phyloP scores from a whole-genome alignment of 306 rosid species.

The Pyrus pyrifolia region DNA sequence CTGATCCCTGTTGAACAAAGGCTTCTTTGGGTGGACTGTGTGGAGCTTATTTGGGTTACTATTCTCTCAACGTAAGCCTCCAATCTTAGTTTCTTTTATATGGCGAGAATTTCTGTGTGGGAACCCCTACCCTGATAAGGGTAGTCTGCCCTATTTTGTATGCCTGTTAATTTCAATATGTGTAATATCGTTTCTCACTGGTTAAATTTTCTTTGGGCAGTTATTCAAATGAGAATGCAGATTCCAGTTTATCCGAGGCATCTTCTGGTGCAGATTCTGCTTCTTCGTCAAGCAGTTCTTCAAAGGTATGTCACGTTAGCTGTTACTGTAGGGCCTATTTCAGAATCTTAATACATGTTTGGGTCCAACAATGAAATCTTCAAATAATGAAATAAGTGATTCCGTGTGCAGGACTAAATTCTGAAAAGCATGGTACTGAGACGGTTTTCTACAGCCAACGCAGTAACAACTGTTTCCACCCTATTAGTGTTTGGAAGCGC shows the following conservation, averaged over 20 bases:
- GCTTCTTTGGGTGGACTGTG: slow-evolving; percentile 96
- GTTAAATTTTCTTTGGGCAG: slow-evolving; percentile 21
- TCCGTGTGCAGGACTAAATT: slow-evolving; percentile 19
- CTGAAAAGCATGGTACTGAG: neutral
- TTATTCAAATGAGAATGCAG: slow-evolving; percentile 81
- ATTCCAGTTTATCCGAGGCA: slow-evolving; percentile 37
- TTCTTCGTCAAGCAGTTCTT: slow-evolving; percentile 35
- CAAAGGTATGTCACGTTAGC: slow-evolving; percentile 32
- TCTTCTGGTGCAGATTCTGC: slow-evolving; percentile 34
- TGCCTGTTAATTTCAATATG: neutral
- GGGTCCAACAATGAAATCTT: neutral
- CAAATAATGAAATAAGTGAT: neutral
- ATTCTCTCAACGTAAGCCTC: slow-evolving; percentile 87
- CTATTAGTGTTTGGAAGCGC: neutral
- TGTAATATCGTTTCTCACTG: neutral
- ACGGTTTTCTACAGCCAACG: neutral
- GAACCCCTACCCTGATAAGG: neutral
- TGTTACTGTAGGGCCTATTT: neutral
- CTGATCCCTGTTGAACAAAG: slow-evolving; percentile 86
- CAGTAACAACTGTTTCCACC: neutral
- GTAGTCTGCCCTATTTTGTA: neutral
- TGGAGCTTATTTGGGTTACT: slow-evolving; percentile 97
- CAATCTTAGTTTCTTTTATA: neutral
- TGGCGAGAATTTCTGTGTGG: slow-evolving; percentile 1
- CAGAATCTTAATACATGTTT: neutral